Conservation (phyloP, 2,329 filamentous ascomycete species). For the Leptographium flavum region DNA sequence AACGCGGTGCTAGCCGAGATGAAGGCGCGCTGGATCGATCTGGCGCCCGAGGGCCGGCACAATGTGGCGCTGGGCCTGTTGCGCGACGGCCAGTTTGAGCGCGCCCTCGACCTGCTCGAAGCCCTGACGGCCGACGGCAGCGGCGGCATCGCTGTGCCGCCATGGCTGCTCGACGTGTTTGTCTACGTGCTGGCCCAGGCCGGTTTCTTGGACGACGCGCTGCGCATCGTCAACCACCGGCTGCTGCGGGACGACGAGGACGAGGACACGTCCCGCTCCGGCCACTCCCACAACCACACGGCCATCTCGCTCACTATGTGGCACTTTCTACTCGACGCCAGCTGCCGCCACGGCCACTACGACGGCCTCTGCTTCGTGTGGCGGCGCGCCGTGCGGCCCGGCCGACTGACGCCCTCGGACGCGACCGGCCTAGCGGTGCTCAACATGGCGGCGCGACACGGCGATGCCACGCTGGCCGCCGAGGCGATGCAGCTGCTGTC, state of each 20-base stretch:
- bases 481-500: constrained; percentile 55
- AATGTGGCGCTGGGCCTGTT: constrained; percentile 60
- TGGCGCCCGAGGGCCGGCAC: constrained; percentile 48
- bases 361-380: constrained; percentile 57
- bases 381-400: constrained; percentile 33
- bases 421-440: constrained; percentile 41
- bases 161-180: constrained; percentile 69
- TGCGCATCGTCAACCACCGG: constrained; percentile 51
- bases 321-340: constrained; percentile 62
- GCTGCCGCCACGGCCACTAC: constrained; percentile 48
- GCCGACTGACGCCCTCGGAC: constrained; percentile 37
- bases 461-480: constrained; percentile 54
- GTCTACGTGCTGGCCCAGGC: constrained; percentile 58
- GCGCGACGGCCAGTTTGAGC: constrained; percentile 69
- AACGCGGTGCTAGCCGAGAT: constrained; percentile 58
- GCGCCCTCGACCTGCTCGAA: constrained; percentile 59
- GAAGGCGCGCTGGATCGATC: constrained; percentile 55
- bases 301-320: constrained; percentile 41
- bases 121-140: constrained; percentile 41
- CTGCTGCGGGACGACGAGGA: constrained; percentile 20
- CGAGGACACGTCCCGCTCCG: too few species aligned
- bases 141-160: constrained; percentile 26
- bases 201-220: constrained; percentile 64
- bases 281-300: too few species aligned
- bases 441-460: constrained; percentile 53